Percentiles rank a stretch among this genome's conserved stretches.
These are phyloP conservation scores for Starmera dryadoides DNA, from an alignment of 805 yeast genomes.

Conservation along the genomic window DNA sequence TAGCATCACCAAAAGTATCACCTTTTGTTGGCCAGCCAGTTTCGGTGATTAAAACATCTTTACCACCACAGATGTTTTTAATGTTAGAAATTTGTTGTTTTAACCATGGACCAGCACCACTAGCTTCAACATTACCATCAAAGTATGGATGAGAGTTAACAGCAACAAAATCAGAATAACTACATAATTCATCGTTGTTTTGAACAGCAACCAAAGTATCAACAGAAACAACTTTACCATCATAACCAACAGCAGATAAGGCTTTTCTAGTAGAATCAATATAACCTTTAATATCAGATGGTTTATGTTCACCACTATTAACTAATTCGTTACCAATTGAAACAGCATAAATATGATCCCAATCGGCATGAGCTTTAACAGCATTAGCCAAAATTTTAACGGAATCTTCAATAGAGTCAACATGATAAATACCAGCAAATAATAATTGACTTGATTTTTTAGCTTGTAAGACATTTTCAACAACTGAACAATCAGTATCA, in stretches of 20 bases:
- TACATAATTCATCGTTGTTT: conserved; percentile 45
- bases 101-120: conserved; percentile 48
- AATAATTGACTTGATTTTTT: conserved; percentile 41
- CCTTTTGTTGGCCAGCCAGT: conserved; percentile 72
- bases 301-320: conserved; percentile 41
- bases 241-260: conserved; percentile 37
- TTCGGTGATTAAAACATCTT: conserved; percentile 45
- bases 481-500: conserved; percentile 55
- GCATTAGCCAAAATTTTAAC: conserved; percentile 37
- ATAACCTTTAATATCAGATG: conserved; percentile 39
- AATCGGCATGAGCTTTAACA: conserved; percentile 36
- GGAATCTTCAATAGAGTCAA: conserved; percentile 35
- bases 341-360: conserved; percentile 53
- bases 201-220: conserved; percentile 59
- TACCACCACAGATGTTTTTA: conserved; percentile 36
- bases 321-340: conserved; percentile 62
- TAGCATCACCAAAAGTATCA: conserved; percentile 42
- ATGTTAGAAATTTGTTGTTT: conserved; percentile 38
- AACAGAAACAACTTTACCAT: conserved; percentile 55
- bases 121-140: conserved; percentile 46
- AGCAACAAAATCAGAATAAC: conserved; percentile 53
- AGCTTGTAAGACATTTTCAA: conserved; percentile 42
- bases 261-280: conserved; percentile 39
- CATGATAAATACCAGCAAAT: conserved; percentile 53
- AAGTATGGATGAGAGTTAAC: conserved; percentile 65